A percentile compares a stretch with the other conserved stretches of the same genome.
Evolutionary conservation across 2,329 filamentous ascomycete species (phyloP).

Genomic region (Furcasterigmium sp.): DNA sequence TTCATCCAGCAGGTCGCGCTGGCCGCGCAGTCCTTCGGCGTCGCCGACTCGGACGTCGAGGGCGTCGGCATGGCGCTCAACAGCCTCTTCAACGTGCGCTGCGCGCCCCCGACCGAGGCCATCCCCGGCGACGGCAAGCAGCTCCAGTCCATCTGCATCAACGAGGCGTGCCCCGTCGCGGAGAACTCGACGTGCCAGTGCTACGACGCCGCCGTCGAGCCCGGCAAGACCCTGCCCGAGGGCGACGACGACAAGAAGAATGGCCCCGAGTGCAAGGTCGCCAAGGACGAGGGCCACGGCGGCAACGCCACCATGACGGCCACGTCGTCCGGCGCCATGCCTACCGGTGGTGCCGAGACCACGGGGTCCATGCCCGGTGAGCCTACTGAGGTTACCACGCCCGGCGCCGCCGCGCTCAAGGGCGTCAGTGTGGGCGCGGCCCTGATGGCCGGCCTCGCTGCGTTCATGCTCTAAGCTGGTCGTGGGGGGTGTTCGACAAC

Average conservation of each 20-base stretch:
- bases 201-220: conserved; percentile 28
- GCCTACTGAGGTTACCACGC: conserved; percentile 7
- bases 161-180: conserved; percentile 41
- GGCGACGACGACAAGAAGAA: too few relatives aligned
- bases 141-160: conserved; percentile 52
- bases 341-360: too few relatives aligned
- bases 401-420: conserved; percentile 17
- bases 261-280: not conserved
- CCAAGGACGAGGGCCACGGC: conserved; percentile 5
- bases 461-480: conserved; percentile 19
- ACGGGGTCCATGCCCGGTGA: too few relatives aligned
- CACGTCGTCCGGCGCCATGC: conserved; percentile 5
- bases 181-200: conserved; percentile 36
- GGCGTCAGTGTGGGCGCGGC: conserved; percentile 21
- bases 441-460: conserved; percentile 18
- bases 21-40: conserved; percentile 53
- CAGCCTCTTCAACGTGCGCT: conserved; percentile 45
- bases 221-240: conserved; percentile 1
- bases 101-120: conserved; percentile 38
- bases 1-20: conserved; percentile 55
- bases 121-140: conserved; percentile 38
- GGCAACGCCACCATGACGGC: conserved; percentile 12
- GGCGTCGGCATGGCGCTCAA: conserved; percentile 43
- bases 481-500: not conserved
- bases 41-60: conserved; percentile 45